Evolutionary conservation across 2,329 filamentous ascomycete species (phyloP), one percentile per base, ranked within the genome.

Genomic region (Diaporthe humulicola): DNA sequence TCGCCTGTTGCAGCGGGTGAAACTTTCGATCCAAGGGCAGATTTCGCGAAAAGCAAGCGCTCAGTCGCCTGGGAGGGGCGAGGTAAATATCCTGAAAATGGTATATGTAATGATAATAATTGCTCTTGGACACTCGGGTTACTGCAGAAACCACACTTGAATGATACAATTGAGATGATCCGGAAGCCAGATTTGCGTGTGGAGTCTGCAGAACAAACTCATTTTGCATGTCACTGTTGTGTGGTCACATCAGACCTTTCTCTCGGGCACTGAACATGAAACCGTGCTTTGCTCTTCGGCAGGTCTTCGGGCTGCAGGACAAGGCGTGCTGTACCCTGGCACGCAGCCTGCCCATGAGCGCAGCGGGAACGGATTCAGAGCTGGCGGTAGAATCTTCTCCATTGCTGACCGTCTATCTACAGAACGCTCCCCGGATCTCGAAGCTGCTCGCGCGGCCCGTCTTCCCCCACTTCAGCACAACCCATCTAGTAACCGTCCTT

Each of bases 401-500:
- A 48, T 71, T 71, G 58, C 67, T 71, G 70, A 54, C 70, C 75
- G 74, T 73, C 73, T 76, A 76, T 75, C 75, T 76, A 76, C 71
- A 76, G 50, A 73, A 50, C 40, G n/a, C 38, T 28, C 30, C 57
- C 42, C 9, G 56, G 67, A 48, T 58, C 30, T 57, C 28, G 64
- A 48, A 73, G 19, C 74, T 75, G 74, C 72, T 72, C 74, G 70
- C 60, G 74, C 67, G 45, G 12, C 38, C 40, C 66, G 12, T 54
- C 57, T 25, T 75, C 70, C 60, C 45, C n/a, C 67, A 50, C 52
- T 50, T 15, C 4, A 28, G 38, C 52, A 73, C 45, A 19, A 50
- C 12, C 25, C 15, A 70, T 82, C 83, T 88, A 94, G 87, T 94
- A 98, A 80, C 95, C 96, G 80, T 98, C 97, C 92, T 98, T 98